Conservation (phyloP, 257 asterid genomes). For the Ajuga chamaepitys region DNA sequence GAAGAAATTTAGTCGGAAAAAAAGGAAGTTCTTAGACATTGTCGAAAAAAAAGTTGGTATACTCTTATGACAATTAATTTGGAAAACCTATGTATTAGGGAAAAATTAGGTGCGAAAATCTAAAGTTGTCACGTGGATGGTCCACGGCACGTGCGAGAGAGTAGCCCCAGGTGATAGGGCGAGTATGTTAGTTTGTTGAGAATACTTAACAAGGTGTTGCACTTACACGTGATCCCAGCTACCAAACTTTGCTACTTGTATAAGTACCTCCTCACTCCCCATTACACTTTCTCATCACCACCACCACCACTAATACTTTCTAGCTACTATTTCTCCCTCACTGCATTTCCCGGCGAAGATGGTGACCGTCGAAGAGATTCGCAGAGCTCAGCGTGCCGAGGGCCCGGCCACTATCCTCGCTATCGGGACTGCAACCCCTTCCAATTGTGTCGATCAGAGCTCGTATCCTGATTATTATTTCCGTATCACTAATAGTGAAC, state of each 20-base stretch:
- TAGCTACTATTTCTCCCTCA: no score
- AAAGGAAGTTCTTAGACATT: no score
- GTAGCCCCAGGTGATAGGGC: no score
- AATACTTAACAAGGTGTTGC: background rate
- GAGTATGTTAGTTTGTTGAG: background rate
- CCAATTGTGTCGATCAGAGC: slow-evolving; percentile 62
- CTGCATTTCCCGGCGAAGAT: slow-evolving; percentile 15
- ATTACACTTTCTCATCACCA: background rate
- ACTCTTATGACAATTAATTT: no score
- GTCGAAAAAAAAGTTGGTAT: no score
- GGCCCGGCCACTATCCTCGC: slow-evolving; percentile 80
- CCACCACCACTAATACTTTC: background rate
- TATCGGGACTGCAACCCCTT: slow-evolving; percentile 66
- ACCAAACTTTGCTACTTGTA: slow-evolving; percentile 12
- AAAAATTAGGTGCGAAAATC: slow-evolving; percentile 12
- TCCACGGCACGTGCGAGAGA: slow-evolving; percentile 4
- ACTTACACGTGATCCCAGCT: slow-evolving; percentile 28
- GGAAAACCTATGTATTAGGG: background rate
- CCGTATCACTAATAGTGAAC: slow-evolving; percentile 68
- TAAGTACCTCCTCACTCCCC: background rate
- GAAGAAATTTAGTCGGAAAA: no score
- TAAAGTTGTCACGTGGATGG: background rate
- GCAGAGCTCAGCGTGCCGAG: slow-evolving; percentile 59
- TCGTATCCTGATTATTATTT: slow-evolving; percentile 62
- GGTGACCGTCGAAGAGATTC: slow-evolving; percentile 64